phyloP scores from a whole-genome alignment of 176 grass and related monocot genomes.

The bread wheat (Triticum aestivum) region IWGSC_CS_RefSeq_v2.1 NC_057812.1:190040466-190040965 shows the following conservation, averaged over 20 bases:
- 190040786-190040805: constrained; percentile 51
- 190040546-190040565: background rate
- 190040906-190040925: constrained; percentile 40
- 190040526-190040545: background rate
- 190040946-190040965: constrained; percentile 27
- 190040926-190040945: constrained; percentile 32
- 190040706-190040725: constrained; percentile 46
- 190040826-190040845: constrained; percentile 27
- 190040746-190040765: constrained; percentile 50
- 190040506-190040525: too few species aligned
- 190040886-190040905: constrained; percentile 45
- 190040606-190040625: constrained; percentile 55
- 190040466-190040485: background rate
- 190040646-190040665: constrained; percentile 62
- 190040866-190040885: constrained; percentile 49
- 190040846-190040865: constrained; percentile 42
- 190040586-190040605: constrained; percentile 47
- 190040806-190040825: constrained; percentile 23
- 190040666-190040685: constrained; percentile 32
- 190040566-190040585: constrained; percentile 30
- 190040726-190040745: constrained; percentile 52
- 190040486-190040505: too few species aligned
- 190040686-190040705: constrained; percentile 37
- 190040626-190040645: constrained; percentile 53
- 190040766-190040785: constrained; percentile 57